Percentiles rank a stretch among this genome's conserved stretches.
Conservation (phyloP, 2,329 filamentous ascomycete species). For the Colletotrichum lindemuthianum region DNA sequence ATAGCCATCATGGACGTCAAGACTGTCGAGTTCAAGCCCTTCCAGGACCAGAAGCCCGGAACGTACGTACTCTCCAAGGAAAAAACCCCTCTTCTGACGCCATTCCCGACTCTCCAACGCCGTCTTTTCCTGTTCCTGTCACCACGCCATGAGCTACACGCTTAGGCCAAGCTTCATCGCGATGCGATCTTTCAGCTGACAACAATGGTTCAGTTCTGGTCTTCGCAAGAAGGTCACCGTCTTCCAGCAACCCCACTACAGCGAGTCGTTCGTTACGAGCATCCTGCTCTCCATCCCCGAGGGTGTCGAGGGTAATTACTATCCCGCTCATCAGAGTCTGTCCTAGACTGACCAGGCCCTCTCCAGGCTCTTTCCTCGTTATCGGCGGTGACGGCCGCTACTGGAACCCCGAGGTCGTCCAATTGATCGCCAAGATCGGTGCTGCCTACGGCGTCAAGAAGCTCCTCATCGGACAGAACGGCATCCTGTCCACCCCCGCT, state of each 20-base stretch:
- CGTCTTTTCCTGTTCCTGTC: conserved; percentile 18
- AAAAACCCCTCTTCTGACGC: conserved; percentile 37
- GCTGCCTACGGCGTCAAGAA: conserved; percentile 99
- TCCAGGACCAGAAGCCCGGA: conserved; percentile 97
- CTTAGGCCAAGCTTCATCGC: conserved; percentile 21
- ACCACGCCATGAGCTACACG: conserved; percentile 31
- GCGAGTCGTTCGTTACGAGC: conserved; percentile 92
- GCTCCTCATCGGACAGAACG: conserved; percentile 93
- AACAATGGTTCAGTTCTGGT: conserved; percentile 75
- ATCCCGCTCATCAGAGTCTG: conserved; percentile 14
- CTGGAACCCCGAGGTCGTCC: conserved; percentile 96
- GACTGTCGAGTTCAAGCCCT: conserved; percentile 85
- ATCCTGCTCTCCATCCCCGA: conserved; percentile 97
- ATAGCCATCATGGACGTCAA: conserved; percentile 71
- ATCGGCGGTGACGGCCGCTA: conserved; percentile 97
- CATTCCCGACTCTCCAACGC: conserved; percentile 44
- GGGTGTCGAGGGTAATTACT: conserved; percentile 75
- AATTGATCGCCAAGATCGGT: conserved; percentile 96
- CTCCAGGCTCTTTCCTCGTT: conserved; percentile 80
- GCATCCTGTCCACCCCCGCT: conserved; percentile 95
- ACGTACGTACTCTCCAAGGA: conserved; percentile 75
- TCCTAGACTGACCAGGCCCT: conserved; percentile 18
- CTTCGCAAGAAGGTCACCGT: conserved; percentile 99
- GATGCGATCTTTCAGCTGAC: conserved; percentile 17
- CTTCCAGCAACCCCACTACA: conserved; percentile 95